These are phyloP conservation scores for Cladosporium sp. DNA, from an alignment of 2,329 filamentous ascomycete species.

Conservation along the genomic window DNA sequence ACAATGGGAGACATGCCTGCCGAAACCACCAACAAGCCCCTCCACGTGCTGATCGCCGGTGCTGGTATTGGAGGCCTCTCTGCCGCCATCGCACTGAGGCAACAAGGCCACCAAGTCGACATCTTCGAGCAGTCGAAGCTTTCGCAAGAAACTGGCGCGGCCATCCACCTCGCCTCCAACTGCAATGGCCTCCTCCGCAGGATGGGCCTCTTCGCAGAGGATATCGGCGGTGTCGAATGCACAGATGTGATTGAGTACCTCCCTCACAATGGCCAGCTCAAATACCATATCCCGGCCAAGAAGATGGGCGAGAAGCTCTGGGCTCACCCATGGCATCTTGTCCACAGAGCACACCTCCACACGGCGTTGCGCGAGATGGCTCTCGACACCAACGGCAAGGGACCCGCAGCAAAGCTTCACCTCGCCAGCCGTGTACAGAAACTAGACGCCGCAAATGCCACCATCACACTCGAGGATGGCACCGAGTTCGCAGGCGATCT, in stretches of 20 bases:
- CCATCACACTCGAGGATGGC: conserved; percentile 31
- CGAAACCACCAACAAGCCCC: conserved; percentile 3
- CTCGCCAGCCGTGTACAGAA: conserved; percentile 27
- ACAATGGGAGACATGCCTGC: conserved; percentile 8
- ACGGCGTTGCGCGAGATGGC: conserved; percentile 31
- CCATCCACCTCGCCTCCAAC: conserved; percentile 65
- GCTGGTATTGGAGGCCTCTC: conserved; percentile 55
- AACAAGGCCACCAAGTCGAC: conserved; percentile 52
- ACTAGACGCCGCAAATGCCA: conserved; percentile 28
- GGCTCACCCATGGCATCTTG: conserved; percentile 34
- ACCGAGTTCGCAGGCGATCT: conserved; percentile 31
- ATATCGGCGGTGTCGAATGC: conserved; percentile 23
- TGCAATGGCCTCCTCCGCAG: conserved; percentile 56
- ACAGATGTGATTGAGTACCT: conserved; percentile 23
- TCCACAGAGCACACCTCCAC: conserved; percentile 35
- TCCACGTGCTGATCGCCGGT: conserved; percentile 10
- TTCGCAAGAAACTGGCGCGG: conserved; percentile 59
- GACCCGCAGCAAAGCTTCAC: conserved; percentile 28
- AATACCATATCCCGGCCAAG: conserved; percentile 19
- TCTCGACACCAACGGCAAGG: conserved; percentile 25
- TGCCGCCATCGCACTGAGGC: conserved; percentile 55
- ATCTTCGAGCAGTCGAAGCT: conserved; percentile 59
- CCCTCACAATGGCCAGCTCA: conserved; percentile 20
- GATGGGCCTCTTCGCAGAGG: conserved; percentile 19
- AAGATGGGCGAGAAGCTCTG: conserved; percentile 25